Evolutionary conservation across 2,329 filamentous ascomycete species (phyloP).

Genomic region (Talaromyces verruculosus): DNA sequence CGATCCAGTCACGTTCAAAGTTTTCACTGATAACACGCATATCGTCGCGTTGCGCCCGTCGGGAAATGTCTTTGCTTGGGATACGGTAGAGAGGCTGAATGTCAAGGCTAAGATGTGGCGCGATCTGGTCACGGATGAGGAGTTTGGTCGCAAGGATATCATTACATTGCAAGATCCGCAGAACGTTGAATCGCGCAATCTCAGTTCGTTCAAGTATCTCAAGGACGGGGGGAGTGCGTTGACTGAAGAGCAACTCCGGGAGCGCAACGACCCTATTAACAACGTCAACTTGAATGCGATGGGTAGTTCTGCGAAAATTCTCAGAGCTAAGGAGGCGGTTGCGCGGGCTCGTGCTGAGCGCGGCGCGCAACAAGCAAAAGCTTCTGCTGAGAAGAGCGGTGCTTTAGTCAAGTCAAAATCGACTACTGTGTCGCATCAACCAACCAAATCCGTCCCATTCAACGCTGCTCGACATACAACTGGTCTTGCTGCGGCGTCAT

Average conservation of each 20-base stretch:
- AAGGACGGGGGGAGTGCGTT: conserved; percentile 73
- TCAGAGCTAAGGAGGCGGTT: conserved; percentile 91
- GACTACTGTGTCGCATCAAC: conserved; percentile 25
- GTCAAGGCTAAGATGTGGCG: conserved; percentile 96
- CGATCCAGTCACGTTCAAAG: conserved; percentile 95
- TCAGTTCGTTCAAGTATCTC: conserved; percentile 85
- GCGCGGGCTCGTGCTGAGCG: conserved; percentile 80
- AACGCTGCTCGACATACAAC: conserved; percentile 91
- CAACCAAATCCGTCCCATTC: conserved; percentile 56
- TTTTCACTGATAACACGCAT: conserved; percentile 97
- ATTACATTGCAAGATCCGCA: conserved; percentile 96
- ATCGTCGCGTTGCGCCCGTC: conserved; percentile 83
- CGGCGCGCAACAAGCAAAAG: conserved; percentile 47
- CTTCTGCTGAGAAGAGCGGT: conserved; percentile 20
- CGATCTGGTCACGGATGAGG: conserved; percentile 81
- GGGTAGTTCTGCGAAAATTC: conserved; percentile 76
- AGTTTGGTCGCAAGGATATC: conserved; percentile 86
- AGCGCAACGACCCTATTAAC: conserved; percentile 57
- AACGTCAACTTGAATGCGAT: conserved; percentile 78
- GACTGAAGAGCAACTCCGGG: conserved; percentile 68
- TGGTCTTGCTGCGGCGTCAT: conserved; percentile 85
- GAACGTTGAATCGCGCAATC: conserved; percentile 76
- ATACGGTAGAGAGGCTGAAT: conserved; percentile 92
- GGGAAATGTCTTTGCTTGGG: conserved; percentile 94
- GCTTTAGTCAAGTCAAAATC: conserved; percentile 13